A percentile compares a stretch with the other conserved stretches of the same genome.
These are phyloP conservation scores for Brachypodium distachyon DNA, from an alignment of 202 grass and related monocot species.

Conservation along the genomic window DNA sequence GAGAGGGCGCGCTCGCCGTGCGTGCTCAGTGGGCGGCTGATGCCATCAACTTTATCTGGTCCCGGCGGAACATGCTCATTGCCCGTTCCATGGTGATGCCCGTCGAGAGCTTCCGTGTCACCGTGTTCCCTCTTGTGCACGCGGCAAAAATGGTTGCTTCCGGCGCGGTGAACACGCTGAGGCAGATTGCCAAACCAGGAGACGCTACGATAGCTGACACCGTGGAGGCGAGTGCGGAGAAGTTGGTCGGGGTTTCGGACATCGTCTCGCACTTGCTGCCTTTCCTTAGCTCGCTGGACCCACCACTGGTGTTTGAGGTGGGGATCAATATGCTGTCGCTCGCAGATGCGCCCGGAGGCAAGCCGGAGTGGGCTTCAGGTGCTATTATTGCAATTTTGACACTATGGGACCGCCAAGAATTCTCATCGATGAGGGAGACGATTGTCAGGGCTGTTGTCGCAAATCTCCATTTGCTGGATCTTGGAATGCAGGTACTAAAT, in stretches of 20 bases:
- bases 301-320: conserved; percentile 86
- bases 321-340: conserved; percentile 96
- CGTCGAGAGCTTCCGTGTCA: conserved; percentile 75
- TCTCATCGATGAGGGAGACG: conserved; percentile 88
- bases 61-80: conserved; percentile 80
- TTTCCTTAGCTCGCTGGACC: conserved; percentile 89
- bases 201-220: conserved; percentile 24
- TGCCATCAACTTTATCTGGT: conserved; percentile 76
- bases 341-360: conserved; percentile 90
- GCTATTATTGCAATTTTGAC: conserved; percentile 87
- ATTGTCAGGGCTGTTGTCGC: conserved; percentile 87
- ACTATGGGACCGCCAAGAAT: conserved; percentile 88
- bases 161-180: conserved; percentile 50
- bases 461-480: conserved; percentile 97
- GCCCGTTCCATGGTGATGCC: conserved; percentile 82
- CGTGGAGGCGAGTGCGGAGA: conserved; percentile 63
- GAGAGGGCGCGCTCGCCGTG: conserved; percentile 69
- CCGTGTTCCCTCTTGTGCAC: conserved; percentile 82
- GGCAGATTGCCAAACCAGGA: conserved; percentile 63
- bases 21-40: conserved; percentile 81
- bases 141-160: conserved; percentile 85
- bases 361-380: conserved; percentile 97
- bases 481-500: conserved; percentile 79
- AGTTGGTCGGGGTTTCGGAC: conserved; percentile 85
- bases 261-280: conserved; percentile 83